Percentiles rank a stretch among this genome's conserved stretches.
phyloP scores from a whole-genome alignment of 768 basidiomycete genomes.

The Boletus tomentosulus region DNA sequence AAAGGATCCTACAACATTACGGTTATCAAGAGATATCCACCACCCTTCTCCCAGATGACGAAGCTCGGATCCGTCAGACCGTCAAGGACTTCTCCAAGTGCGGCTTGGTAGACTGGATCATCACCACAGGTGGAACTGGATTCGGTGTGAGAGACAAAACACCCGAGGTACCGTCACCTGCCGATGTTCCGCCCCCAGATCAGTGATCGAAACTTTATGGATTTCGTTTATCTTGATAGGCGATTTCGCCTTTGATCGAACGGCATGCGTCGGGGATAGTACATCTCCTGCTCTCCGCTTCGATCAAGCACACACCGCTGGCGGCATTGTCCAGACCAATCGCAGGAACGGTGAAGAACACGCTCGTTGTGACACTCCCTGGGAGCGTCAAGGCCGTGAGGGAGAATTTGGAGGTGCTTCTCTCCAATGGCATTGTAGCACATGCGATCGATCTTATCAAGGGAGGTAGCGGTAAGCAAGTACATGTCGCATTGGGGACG shows the following conservation, averaged over 20 bases:
- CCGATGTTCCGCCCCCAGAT: not conserved
- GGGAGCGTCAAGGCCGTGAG: conserved; percentile 83
- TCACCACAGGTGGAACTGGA: conserved; percentile 87
- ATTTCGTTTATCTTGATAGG: conserved; percentile 33
- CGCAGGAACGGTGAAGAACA: conserved; percentile 64
- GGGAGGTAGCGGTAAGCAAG: conserved; percentile 58
- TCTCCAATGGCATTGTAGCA: conserved; percentile 52
- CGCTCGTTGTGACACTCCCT: conserved; percentile 75
- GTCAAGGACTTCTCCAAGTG: conserved; percentile 45
- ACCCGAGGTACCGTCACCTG: conserved; percentile 59
- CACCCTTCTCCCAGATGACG: conserved; percentile 65
- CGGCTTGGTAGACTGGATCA: conserved; percentile 60
- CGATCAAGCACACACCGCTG: conserved; percentile 69
- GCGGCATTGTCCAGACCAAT: conserved; percentile 82
- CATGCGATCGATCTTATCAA: conserved; percentile 72
- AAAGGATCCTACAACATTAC: conserved; percentile 40
- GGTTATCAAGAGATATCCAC: conserved; percentile 36
- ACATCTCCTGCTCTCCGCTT: conserved; percentile 64
- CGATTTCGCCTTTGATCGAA: conserved; percentile 59
- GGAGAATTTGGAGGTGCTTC: conserved; percentile 65
- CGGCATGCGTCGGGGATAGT: conserved; percentile 69
- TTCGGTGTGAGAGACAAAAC: conserved; percentile 79
- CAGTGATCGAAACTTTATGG: not conserved
- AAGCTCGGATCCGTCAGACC: conserved; percentile 42
- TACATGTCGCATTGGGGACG: conserved; percentile 50